Conservation (phyloP, 83 land plant genomes). For the Picea abies region DNA sequence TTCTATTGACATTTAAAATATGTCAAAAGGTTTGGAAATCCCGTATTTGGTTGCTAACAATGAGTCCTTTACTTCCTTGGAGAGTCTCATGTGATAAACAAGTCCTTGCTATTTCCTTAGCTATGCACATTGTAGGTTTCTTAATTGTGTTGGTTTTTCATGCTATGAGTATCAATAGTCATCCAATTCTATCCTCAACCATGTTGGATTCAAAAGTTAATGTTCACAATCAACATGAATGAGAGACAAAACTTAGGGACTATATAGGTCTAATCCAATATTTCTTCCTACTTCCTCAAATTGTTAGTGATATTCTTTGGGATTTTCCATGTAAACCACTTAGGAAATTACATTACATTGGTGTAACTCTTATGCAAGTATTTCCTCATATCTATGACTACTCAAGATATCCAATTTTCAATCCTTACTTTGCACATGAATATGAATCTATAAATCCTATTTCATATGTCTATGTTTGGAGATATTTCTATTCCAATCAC, state of each 20-base stretch:
- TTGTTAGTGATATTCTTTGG: constrained; percentile 20
- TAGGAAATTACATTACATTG: constrained; percentile 17
- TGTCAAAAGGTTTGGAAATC: constrained; percentile 67
- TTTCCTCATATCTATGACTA: constrained; percentile 27
- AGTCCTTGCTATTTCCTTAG: constrained; percentile 26
- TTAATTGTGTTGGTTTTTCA: constrained; percentile 38
- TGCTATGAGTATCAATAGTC: constrained; percentile 6
- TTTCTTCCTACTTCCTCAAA: constrained; percentile 33
- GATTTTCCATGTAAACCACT: constrained; percentile 26
- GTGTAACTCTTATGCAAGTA: constrained; percentile 37
- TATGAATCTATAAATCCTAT: constrained; percentile 44
- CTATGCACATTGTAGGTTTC: constrained; percentile 48
- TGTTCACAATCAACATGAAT: not conserved
- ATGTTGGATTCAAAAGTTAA: constrained; percentile 8
- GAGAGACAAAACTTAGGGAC: constrained; percentile 23
- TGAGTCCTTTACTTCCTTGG: constrained; percentile 42
- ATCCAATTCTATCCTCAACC: not conserved
- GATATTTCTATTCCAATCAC: constrained; percentile 45
- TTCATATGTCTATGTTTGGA: constrained; percentile 43
- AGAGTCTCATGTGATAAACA: constrained; percentile 49
- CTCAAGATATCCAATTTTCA: constrained; percentile 18
- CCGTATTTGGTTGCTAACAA: constrained; percentile 43
- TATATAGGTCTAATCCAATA: constrained; percentile 29
- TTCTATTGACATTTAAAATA: constrained; percentile 59
- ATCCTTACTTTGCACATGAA: constrained; percentile 44